Evolutionary conservation across 2,329 filamentous ascomycete species (phyloP), one percentile per base, ranked within the genome.

Genomic region (Paecilomyces formosus): DNA sequence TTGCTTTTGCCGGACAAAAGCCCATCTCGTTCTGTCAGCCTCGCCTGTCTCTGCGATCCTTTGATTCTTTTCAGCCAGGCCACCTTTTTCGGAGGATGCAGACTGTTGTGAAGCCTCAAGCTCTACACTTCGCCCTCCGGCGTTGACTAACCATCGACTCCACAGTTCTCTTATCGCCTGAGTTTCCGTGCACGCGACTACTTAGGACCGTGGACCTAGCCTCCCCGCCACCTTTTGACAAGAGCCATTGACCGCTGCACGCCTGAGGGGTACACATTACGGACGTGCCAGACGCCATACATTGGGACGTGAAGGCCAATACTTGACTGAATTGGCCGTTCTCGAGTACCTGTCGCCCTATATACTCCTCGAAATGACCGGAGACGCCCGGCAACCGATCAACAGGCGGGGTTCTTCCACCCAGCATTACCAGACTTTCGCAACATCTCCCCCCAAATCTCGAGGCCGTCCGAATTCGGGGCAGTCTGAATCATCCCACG

Each of bases 361-460:
- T 21, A 52, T 21, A 24, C 26, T 26, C 9, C 21, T 52, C 53
- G 65, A 54, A 35, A 74, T 74, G 72, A 67, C 63, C 56, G 62
- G 63, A 53, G 61, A 67, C 8, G 72, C 73, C 53, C 65, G 62
- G 8, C 60, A 64, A 13, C 65, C 64, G 55, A 68, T 77, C 54
- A 65, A 69, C 49, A 72, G 74, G 59, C 76, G 76, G 50, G 68
- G 67, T 55, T 77, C 75, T 31, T 77, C 75, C 5, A 78, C 74
- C 3, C 72, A 76, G 55, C 75, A 78, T 54, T 79, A 79, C 63
- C 76, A 79, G 62, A 79, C 77, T n/a, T 79, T 79, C 60, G 72
- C 74, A 55, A 78, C 76, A 28, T 75, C 77, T 33, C 73, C 76
- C 26, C 77, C 77, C n/a, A 78, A 74, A 58, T 78, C 76, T 58